Evolutionary conservation across 2,329 filamentous ascomycete genomes (phyloP), one percentile per base, ranked within the genome.

Genomic region (Neofusicoccum laricinum): DNA sequence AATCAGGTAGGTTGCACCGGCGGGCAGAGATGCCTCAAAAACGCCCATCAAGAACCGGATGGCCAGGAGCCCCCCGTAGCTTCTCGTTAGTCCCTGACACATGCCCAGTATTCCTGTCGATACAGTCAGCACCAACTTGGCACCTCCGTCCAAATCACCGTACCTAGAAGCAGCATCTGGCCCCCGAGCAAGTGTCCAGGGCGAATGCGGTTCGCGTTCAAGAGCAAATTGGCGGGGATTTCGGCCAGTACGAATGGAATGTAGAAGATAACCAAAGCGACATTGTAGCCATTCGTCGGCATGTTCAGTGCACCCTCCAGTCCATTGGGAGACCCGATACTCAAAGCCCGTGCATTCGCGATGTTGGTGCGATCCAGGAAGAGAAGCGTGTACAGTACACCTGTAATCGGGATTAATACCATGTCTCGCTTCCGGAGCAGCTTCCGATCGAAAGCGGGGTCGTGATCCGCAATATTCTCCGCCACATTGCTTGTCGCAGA

Each of bases 211-310:
- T 71, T 71, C 50, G 73, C 45, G 5, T 94, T 94, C 69, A 96
- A 86, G 41, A 96, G 78, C 64, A 93, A 80, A 74, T 96, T 95
- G 68, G 90, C 91, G 32, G 92, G 72, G 0, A 88, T 86, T 73
- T 94, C 91, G 67, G 92, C 92, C 48, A 93, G 76, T 4, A 91
- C 85, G 73, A 96, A 96, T 0, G 90, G 92, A 58, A 95, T 84
- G 79, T 94, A 96, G 79, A 96, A 96, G 69, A 96, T 89, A 65
- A 90, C 91, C 17, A 96, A 81, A 0, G 88, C 85, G 21, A 85
- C 83, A 74, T 93, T 93, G 79, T 92, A 96, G 71, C 89, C 81
- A 15, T 81, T 77, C 1, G 83, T 81, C 1, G 82, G 82, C 81
- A 94, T 85, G 32, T 84, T 71, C 14, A 94, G 78, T 64, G 89